Evolutionary conservation across 495 filamentous ascomycete genomes (phyloP).

Genomic region (Cenococcum geophilum): DNA sequence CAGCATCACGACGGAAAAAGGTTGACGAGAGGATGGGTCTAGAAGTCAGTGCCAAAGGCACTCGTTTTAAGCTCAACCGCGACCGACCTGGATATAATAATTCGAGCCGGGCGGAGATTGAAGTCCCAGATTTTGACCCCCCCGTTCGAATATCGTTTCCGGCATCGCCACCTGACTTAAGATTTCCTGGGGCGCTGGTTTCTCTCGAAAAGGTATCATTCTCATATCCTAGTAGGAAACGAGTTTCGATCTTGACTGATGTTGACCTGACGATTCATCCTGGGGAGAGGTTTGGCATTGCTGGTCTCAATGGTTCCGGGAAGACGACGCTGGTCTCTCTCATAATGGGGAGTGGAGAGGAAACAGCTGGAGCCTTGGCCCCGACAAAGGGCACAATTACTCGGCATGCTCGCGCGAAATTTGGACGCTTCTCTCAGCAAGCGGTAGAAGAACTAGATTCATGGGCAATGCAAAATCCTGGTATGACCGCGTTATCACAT

Average conservation of each 20-base stretch:
- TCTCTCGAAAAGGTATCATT: conserved; percentile 61
- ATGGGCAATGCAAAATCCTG: conserved; percentile 41
- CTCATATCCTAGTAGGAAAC: conserved; percentile 44
- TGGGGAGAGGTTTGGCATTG: conserved; percentile 64
- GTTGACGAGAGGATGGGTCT: conserved; percentile 73
- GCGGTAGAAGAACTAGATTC: conserved; percentile 61
- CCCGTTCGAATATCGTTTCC: conserved; percentile 49
- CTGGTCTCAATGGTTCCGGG: conserved; percentile 68
- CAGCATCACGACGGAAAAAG: conserved; percentile 72
- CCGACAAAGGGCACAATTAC: conserved; percentile 51
- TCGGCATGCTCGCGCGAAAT: conserved; percentile 56
- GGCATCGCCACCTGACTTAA: conserved; percentile 56
- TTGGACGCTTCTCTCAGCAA: conserved; percentile 74
- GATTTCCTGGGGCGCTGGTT: conserved; percentile 67
- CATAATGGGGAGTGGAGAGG: conserved; percentile 41
- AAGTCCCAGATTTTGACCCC: conserved; percentile 60
- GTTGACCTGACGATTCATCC: conserved; percentile 59
- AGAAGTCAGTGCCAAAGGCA: conserved; percentile 61
- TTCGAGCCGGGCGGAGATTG: conserved; percentile 56
- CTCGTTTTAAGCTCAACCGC: conserved; percentile 70
- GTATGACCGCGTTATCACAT: conserved; percentile 56
- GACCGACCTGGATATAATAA: conserved; percentile 58
- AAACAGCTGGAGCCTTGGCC: conserved; percentile 34
- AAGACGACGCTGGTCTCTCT: conserved; percentile 65
- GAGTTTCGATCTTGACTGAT: conserved; percentile 46